Evolutionary conservation across 2,329 filamentous ascomycete species (phyloP), one percentile per base, ranked within the genome.

Genomic region (Pseudohalonectria lignicola): DNA sequence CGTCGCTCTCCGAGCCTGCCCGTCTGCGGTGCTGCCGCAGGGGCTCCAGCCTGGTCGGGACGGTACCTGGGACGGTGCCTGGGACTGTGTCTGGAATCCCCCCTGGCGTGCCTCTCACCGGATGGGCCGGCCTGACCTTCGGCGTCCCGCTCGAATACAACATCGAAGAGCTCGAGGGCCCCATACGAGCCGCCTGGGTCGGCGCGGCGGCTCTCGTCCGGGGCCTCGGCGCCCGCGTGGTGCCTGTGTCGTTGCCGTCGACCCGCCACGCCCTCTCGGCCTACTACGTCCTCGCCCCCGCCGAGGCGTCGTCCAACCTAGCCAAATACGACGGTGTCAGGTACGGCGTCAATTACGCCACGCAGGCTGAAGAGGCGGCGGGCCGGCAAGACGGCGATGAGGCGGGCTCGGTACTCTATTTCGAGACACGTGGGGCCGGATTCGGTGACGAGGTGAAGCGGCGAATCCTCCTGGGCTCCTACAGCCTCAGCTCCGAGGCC

Each of bases 281-380:
- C 25, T 98, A 98, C 64, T 98, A 98, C 58, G 75, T 98, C 40
- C 78, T 98, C 40, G 93, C 92, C 1, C 86, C 92, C 0, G 90
- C 92, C 13, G 92, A 98, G 61, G 92, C 92, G 4, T 86, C 86
- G 2, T 96, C 90, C 13, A 98, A 98, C 51, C 74, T 98, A 2
- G 86, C 92, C 41, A 95, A 94, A 56, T 98, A 95, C 57, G 93
- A 98, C 51, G 92, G 92, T 16, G 77, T 96, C n/a, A 82, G 92
- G 10, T 98, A 94, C 59, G 92, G 92, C 2, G 16, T 68, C 66
- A n/a, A n/a, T n/a, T n/a, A n/a, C n/a, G n/a, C n/a, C n/a, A n/a
- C n/a, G n/a, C n/a, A n/a, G n/a, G n/a, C n/a, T n/a, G n/a, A n/a
- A n/a, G n/a, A n/a, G n/a, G 16, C 71, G 42, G 13, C 11, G 26